Conservation (phyloP, 371 early-diverging fungal genomes). For the Fennellomyces sp. region DNA sequence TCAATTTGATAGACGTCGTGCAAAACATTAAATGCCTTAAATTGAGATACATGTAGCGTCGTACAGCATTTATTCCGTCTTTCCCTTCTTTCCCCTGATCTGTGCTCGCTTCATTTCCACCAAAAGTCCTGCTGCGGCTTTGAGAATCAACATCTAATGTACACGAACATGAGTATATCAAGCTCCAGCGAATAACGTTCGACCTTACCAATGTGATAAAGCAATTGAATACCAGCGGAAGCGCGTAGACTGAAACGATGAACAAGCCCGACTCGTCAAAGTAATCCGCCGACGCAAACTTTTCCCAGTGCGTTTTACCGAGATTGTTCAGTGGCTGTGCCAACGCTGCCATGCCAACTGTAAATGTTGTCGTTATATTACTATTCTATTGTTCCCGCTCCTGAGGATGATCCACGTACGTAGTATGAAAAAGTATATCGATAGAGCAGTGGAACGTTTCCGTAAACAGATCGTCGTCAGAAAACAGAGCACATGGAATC, state of each 20-base stretch:
- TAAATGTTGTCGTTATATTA: neutral
- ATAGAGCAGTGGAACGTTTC: conserved; percentile 28
- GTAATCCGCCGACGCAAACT: conserved; percentile 41
- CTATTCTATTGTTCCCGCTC: neutral
- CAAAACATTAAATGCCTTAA: neutral
- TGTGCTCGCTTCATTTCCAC: conserved; percentile 34
- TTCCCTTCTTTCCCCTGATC: conserved; percentile 5
- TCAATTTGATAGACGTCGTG: neutral
- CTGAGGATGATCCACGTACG: conserved; percentile 20
- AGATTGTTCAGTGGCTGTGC: conserved; percentile 45
- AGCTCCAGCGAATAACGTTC: too few relatives aligned
- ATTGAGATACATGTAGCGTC: neutral
- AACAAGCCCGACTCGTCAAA: conserved; percentile 53
- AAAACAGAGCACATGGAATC: conserved; percentile 40
- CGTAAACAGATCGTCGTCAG: conserved; percentile 20
- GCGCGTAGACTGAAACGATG: conserved; percentile 43
- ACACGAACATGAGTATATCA: neutral
- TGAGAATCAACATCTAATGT: conserved; percentile 32
- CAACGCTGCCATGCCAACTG: conserved; percentile 42
- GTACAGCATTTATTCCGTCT: neutral
- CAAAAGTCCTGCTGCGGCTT: conserved; percentile 25
- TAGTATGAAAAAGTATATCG: conserved; percentile 34
- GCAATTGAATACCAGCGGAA: conserved; percentile 45
- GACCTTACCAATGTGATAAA: conserved; percentile 40
- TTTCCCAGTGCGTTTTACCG: conserved; percentile 31